Conservation (phyloP, 805 yeast species). For the Tetrapisispora arboricola region DNA sequence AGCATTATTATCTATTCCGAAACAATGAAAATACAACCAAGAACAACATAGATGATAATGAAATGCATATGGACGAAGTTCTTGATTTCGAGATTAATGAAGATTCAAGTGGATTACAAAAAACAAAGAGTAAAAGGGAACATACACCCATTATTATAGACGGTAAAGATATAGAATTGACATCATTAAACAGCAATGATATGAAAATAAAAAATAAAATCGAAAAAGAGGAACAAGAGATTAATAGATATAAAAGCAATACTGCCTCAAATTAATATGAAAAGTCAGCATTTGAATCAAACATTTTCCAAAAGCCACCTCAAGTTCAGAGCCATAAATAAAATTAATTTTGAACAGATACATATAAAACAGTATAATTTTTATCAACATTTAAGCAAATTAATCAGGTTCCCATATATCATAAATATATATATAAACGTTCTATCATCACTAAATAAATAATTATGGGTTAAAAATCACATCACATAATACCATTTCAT, state of each 20-base stretch:
- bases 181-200: constrained; percentile 1
- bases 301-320: too few relatives aligned
- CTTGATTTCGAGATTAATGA: not conserved
- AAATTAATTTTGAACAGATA: too few relatives aligned
- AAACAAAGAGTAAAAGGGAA: not conserved
- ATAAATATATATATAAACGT: too few relatives aligned
- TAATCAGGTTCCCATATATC: too few relatives aligned
- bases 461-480: too few relatives aligned
- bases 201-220: not conserved
- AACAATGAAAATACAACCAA: not conserved
- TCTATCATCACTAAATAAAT: too few relatives aligned
- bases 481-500: too few relatives aligned
- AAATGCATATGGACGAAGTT: not conserved
- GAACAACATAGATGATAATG: not conserved
- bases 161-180: constrained; percentile 1
- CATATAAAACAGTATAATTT: too few relatives aligned
- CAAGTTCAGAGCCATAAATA: too few relatives aligned
- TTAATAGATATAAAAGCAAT: constrained; percentile 1
- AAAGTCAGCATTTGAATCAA: too few relatives aligned
- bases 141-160: not conserved
- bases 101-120: not conserved
- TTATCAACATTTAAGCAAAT: too few relatives aligned
- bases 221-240: constrained; percentile 2
- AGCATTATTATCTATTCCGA: constrained; percentile 30
- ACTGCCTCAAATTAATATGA: not conserved